A percentile compares a stretch with the other conserved stretches of the same genome.
Evolutionary conservation across 2,329 filamentous ascomycete species (phyloP).

Genomic region (Penicillium sumatraense): DNA sequence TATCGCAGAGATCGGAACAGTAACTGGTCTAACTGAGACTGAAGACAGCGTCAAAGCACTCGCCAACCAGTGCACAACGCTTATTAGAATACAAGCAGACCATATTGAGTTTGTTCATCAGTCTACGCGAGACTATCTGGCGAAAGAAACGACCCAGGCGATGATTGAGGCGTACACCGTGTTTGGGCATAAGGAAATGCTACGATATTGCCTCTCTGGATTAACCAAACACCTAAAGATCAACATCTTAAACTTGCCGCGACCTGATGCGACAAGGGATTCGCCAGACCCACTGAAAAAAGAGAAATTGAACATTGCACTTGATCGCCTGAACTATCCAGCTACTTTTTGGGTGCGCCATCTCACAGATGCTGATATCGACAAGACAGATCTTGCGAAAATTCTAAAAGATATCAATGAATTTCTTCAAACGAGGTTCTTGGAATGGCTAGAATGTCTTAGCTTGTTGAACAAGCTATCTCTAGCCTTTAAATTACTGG

Average conservation of each 20-base stretch:
- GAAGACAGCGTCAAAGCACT: conserved; percentile 7
- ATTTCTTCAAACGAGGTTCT: conserved; percentile 29
- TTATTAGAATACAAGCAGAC: conserved; percentile 24
- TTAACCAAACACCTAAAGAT: conserved; percentile 26
- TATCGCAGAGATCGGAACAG: conserved; percentile 25
- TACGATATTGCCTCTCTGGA: conserved; percentile 23
- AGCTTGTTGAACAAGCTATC: conserved; percentile 27
- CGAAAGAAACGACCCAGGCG: conserved; percentile 10
- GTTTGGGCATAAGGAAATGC: conserved; percentile 18
- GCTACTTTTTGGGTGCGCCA: conserved; percentile 31
- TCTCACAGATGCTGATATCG: conserved; percentile 12
- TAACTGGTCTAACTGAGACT: conserved; percentile 23
- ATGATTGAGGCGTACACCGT: conserved; percentile 22
- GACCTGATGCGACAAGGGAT: conserved; percentile 23
- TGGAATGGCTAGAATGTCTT: conserved; percentile 35
- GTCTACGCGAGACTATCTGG: conserved; percentile 33
- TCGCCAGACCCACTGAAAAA: conserved; percentile 8
- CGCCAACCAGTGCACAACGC: conserved; percentile 29
- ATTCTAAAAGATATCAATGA: conserved; percentile 9
- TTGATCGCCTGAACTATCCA: conserved; percentile 24
- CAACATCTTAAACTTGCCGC: conserved; percentile 29
- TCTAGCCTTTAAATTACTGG: conserved; percentile 19
- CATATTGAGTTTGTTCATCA: conserved; percentile 34
- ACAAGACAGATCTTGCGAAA: not conserved
- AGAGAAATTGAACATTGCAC: not conserved